phyloP scores from a whole-genome alignment of 1,284 basidiomycete species.

The Fomitopsis palustris region DNA sequence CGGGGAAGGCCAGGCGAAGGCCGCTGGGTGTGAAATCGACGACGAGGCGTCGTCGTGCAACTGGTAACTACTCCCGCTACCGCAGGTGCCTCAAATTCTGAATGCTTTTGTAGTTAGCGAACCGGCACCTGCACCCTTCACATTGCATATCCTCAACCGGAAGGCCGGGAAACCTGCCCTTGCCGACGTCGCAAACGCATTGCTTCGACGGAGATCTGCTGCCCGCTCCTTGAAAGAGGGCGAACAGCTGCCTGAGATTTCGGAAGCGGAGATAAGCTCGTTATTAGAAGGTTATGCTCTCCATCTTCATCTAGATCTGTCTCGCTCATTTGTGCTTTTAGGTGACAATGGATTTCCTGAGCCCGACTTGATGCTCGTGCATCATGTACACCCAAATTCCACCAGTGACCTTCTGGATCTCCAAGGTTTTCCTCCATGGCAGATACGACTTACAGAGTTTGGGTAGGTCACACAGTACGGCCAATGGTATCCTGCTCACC shows the following conservation, averaged over 20 bases:
- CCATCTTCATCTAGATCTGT: not conserved
- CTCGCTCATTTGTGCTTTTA: slow-evolving; percentile 16
- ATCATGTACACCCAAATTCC: slow-evolving; percentile 42
- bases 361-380: slow-evolving; percentile 75
- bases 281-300: slow-evolving; percentile 54
- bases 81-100: not conserved
- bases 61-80: slow-evolving; percentile 7
- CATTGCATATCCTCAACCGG: slow-evolving; percentile 32
- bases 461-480: slow-evolving; percentile 46
- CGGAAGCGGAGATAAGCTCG: slow-evolving; percentile 43
- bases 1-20: slow-evolving; percentile 16
- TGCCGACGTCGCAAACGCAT: slow-evolving; percentile 26
- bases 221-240: not conserved
- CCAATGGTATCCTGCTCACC: not conserved
- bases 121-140: slow-evolving; percentile 15
- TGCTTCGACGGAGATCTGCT: slow-evolving; percentile 8
- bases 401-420: slow-evolving; percentile 52
- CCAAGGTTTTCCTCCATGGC: slow-evolving; percentile 77
- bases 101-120: slow-evolving; percentile 7
- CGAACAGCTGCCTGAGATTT: slow-evolving; percentile 9
- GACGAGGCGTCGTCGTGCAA: slow-evolving; percentile 22
- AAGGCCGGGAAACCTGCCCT: slow-evolving; percentile 36
- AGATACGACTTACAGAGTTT: slow-evolving; percentile 70
- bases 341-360: slow-evolving; percentile 46
- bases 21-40: slow-evolving; percentile 7